phyloP scores from a whole-genome alignment of 73 alveolate genomes.

The Tetrahymena malaccensis region DNA sequence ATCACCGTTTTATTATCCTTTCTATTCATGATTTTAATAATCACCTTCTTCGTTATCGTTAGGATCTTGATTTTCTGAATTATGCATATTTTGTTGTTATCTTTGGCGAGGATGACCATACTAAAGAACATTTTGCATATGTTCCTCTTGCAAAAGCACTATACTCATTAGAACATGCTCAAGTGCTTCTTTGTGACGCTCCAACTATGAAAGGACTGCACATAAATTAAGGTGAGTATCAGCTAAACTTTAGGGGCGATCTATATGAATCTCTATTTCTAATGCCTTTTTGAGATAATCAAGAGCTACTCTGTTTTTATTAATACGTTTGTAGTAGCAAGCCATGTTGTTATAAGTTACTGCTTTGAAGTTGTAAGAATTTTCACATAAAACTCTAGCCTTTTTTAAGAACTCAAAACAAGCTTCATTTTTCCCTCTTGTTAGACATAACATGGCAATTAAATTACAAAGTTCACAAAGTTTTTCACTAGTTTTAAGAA shows the following conservation, averaged over 20 bases:
- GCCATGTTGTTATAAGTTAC: conserved; percentile 80
- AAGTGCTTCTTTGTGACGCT: conserved; percentile 70
- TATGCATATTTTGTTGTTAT: conserved; percentile 22
- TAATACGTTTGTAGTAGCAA: conserved; percentile 68
- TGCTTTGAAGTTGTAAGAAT: conserved; percentile 57
- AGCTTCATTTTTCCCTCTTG: conserved; percentile 71
- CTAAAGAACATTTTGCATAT: conserved; percentile 24
- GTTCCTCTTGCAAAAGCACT: conserved; percentile 27
- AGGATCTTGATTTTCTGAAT: conserved; percentile 21
- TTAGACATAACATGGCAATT: conserved; percentile 66
- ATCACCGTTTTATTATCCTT: conserved; percentile 1
- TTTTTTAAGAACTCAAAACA: conserved; percentile 72
- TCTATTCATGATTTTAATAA: not conserved
- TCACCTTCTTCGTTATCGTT: conserved; percentile 6
- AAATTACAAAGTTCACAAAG: conserved; percentile 77
- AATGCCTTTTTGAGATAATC: conserved; percentile 68
- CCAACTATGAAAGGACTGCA: conserved; percentile 64
- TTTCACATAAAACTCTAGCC: conserved; percentile 66
- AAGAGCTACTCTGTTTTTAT: conserved; percentile 65
- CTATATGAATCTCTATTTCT: conserved; percentile 41
- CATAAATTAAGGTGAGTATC: conserved; percentile 83
- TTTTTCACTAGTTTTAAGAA: conserved; percentile 47
- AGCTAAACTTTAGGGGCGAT: conserved; percentile 36
- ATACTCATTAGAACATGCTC: conserved; percentile 59
- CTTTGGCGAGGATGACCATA: conserved; percentile 24